These are phyloP conservation scores for Nigrospora osmanthi DNA, from an alignment of 2,329 filamentous ascomycete species.

Conservation along the genomic window DNA sequence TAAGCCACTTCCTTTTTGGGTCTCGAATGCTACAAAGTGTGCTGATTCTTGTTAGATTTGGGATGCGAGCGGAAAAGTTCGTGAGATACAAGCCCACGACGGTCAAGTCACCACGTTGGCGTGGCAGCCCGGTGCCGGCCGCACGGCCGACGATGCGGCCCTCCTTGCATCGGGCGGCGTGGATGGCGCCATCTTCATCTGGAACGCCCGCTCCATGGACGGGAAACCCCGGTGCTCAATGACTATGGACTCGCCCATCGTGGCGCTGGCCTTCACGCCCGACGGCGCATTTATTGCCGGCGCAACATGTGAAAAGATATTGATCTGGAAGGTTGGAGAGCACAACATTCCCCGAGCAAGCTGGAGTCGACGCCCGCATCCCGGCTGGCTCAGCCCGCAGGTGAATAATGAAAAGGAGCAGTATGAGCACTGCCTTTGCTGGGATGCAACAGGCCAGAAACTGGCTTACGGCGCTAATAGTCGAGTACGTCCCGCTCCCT, in stretches of 20 bases:
- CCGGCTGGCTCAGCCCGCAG: constrained; percentile 52
- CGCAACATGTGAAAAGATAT: constrained; percentile 48
- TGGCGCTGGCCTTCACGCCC: constrained; percentile 53
- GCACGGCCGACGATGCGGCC: constrained; percentile 37
- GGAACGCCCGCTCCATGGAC: constrained; percentile 49
- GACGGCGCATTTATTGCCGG: constrained; percentile 57
- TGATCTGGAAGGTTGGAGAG: constrained; percentile 60
- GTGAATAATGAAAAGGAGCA: constrained; percentile 49
- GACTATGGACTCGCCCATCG: constrained; percentile 51
- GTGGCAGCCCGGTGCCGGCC: constrained; percentile 49
- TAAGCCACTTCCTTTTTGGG: constrained; percentile 26
- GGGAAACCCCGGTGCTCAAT: constrained; percentile 50
- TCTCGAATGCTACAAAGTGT: no score
- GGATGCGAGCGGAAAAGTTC: constrained; percentile 44
- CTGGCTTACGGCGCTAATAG: constrained; percentile 58
- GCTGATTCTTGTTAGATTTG: constrained; percentile 34
- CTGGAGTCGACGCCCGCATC: constrained; percentile 48
- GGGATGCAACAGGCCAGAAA: constrained; percentile 54
- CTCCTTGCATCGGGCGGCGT: constrained; percentile 55
- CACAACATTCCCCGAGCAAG: constrained; percentile 49
- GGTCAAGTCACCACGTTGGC: constrained; percentile 49
- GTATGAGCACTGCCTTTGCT: constrained; percentile 52
- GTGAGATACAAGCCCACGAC: constrained; percentile 51
- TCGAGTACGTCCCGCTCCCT: constrained; percentile 37
- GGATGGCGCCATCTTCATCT: constrained; percentile 55